Percentiles rank a stretch among this genome's conserved stretches.
phyloP scores from a whole-genome alignment of 805 yeast genomes.

The Limtongozyma cylindracea region DNA sequence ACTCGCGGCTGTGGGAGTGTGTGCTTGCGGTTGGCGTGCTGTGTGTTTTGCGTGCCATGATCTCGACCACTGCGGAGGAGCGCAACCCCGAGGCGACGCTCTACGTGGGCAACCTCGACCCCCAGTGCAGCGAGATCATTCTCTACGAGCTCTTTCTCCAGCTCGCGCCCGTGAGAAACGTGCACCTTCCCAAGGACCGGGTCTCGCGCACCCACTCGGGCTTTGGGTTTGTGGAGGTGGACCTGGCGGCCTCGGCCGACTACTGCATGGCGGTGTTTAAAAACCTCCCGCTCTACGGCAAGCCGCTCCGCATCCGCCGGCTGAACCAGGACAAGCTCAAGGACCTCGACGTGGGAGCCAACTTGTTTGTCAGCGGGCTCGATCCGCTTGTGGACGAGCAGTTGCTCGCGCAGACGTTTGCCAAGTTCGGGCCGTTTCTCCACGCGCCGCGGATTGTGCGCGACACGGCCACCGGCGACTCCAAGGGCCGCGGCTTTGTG shows the following conservation, averaged over 20 bases:
- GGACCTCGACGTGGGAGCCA: constrained; percentile 17
- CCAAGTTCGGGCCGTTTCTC: constrained; percentile 39
- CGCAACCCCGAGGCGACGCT: too few species aligned
- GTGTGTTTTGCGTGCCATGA: too few species aligned
- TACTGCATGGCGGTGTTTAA: constrained; percentile 37
- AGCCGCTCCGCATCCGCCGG: constrained; percentile 29
- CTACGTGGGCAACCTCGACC: constrained; percentile 67
- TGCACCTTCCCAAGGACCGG: constrained; percentile 63
- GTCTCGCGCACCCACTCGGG: constrained; percentile 55
- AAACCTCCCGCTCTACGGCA: constrained; percentile 36
- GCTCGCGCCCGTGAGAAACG: constrained; percentile 48
- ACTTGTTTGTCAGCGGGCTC: constrained; percentile 28
- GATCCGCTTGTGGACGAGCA: constrained; percentile 40
- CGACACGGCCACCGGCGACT: constrained; percentile 15
- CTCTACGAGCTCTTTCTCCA: constrained; percentile 70
- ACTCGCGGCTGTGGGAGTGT: too few species aligned
- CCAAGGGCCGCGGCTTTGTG: constrained; percentile 43
- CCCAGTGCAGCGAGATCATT: constrained; percentile 41
- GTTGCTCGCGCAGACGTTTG: constrained; percentile 28
- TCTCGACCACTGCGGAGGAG: too few species aligned
- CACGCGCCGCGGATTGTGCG: constrained; percentile 22
- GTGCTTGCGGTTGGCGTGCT: too few species aligned
- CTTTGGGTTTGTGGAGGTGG: constrained; percentile 66
- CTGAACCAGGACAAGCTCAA: constrained; percentile 9
- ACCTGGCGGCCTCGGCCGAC: constrained; percentile 31